Evolutionary conservation across 768 basidiomycete genomes (phyloP), one percentile per base, ranked within the genome.

Genomic region (Pleurotus tuoliensis): DNA sequence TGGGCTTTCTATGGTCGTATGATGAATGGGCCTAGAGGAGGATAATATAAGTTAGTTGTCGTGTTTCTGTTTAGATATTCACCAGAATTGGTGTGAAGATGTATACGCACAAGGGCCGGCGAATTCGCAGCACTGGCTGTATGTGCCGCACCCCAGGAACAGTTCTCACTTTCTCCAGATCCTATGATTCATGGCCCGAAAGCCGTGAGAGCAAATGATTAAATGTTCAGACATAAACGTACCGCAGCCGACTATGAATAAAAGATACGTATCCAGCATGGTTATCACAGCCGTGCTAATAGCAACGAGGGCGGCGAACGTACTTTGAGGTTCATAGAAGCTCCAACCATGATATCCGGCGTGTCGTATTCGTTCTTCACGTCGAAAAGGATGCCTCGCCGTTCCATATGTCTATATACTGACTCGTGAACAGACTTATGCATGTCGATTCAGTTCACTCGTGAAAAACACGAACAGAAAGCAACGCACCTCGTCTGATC

Each of bases 261-360:
- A 16, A 30, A n/a, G 5, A 30, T 16, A 16, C 15, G 27, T 13
- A 6, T 20, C 16, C n/a, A 13, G 12, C 27, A 30, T 34, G 11
- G 16, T n/a, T 7, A 30, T 37, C 8, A 46, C 8, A 34, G 9
- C 11, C 30, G 30, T 34, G 3, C 11, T 9, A 34, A 24, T 24
- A 5, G 38, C 27, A 20, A 27, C 5, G 39, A 37, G 38, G 25
- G 55, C 54, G 46, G 47, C 18, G 43, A 20, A 72, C 73, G 58
- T 56, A 79, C 80, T 39, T 68, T 63, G 39, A 87, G 61, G n/a
- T 75, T 76, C 49, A 87, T 61, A 41, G 81, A 73, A 22, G 81
- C 85, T 5, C 87, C 87, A 25, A 82, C 69, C 63, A 88, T 86
- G 12, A 88, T 58, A 1, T 76, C 80, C 2, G 71, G 69, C 0